Base-by-base conservation (phyloP, 2,329 filamentous ascomycete species). In the Claviceps pusilla region DNA sequence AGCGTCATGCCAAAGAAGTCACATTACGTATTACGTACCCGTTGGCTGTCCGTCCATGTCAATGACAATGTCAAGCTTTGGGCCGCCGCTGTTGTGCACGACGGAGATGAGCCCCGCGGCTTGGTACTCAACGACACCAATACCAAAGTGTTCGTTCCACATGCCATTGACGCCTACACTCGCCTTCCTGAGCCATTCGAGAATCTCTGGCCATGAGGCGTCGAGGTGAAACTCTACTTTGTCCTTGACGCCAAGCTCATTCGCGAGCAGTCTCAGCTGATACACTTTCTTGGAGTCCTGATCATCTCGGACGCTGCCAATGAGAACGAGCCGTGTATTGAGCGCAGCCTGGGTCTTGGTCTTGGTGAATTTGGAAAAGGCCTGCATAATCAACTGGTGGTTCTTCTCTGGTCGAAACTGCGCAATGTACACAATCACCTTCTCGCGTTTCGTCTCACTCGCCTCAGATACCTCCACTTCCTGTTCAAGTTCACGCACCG, bases 141-240 rank as follows among this genome's bases (percentile, higher is more conserved):
- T 98, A 28, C 93, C 93, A 66, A 98, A 98, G 69, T 98, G 93
- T 72, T 98, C 93, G 67, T 96, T 97, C 91, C 93, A 98, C 93
- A 98, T 98, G 64, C 87, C 89, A 62, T 98, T 98, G 35, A 95
- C 89, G 51, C 93, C 93, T 1, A 98, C 80, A 19, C 82, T 91
- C 4, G 86, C 83, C 58, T 75, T 82, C 53, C 80, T 74, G 57
- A 97, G 74, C 80, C 87, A 89, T 37, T 86, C 78, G 10, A 96
- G 75, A 53, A 98, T 87, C 60, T 89, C 80, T 3, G 86, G 82
- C 89, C 91, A 98, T 31, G 86, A 82, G 0, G 89, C 90, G 66
- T 98, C 90, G 54, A 89, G 83, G 58, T 94, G 80, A 66, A 98
- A 98, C 55, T 89, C 82, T 47, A 96, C 89, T 14, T 78, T 75